phyloP scores from a whole-genome alignment of 2,329 filamentous ascomycete genomes.

The Pseudogymnoascus sp. region DNA sequence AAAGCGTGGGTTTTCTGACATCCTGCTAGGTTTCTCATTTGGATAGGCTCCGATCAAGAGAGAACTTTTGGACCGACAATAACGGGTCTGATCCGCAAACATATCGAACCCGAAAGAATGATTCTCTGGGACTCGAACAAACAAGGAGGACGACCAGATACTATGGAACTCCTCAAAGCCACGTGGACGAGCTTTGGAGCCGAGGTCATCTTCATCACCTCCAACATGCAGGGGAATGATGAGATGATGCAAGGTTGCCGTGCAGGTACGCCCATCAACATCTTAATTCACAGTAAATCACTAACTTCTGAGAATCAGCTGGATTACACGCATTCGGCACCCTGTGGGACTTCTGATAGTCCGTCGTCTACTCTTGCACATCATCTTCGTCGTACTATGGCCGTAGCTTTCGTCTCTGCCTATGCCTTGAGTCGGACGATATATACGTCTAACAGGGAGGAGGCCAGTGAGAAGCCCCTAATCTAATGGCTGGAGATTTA shows the following conservation, averaged over 20 bases:
- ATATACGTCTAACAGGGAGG: too few relatives aligned
- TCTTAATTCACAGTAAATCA: not conserved
- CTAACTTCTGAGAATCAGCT: slow-evolving; percentile 22
- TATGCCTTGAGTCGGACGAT: too few relatives aligned
- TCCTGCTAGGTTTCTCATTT: slow-evolving; percentile 34
- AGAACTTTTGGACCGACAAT: slow-evolving; percentile 36
- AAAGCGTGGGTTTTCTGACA: slow-evolving; percentile 6
- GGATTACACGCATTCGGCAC: slow-evolving; percentile 35
- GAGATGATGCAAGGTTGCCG: slow-evolving; percentile 38
- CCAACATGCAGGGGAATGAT: slow-evolving; percentile 35
- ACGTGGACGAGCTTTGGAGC: slow-evolving; percentile 34
- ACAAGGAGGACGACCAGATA: slow-evolving; percentile 34
- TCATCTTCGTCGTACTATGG: not conserved
- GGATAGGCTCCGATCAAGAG: slow-evolving; percentile 37
- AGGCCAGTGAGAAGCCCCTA: too few relatives aligned
- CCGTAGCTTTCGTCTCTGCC: too few relatives aligned
- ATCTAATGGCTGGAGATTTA: too few relatives aligned
- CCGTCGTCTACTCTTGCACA: slow-evolving; percentile 7
- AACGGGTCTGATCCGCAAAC: slow-evolving; percentile 31
- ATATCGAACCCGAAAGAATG: slow-evolving; percentile 36
- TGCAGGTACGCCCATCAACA: slow-evolving; percentile 26
- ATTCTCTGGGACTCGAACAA: slow-evolving; percentile 38
- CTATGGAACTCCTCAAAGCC: slow-evolving; percentile 33
- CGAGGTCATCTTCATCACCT: slow-evolving; percentile 38
- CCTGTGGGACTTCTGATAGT: slow-evolving; percentile 33